Base-by-base conservation (phyloP, 805 yeast genomes). In the Kurtzmaniella fragi region DNA sequence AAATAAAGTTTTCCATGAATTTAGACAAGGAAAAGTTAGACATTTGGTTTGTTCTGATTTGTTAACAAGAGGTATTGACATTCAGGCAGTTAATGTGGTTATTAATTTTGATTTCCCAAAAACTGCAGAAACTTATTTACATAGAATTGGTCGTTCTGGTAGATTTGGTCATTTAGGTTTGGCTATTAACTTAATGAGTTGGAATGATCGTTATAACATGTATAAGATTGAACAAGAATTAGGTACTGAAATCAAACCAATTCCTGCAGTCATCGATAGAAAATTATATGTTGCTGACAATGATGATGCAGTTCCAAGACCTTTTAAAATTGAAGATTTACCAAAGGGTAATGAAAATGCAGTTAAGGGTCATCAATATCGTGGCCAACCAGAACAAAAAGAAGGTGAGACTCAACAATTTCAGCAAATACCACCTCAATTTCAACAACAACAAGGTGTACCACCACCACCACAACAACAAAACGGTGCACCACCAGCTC, bases 71-170 rank as follows among this genome's bases (percentile, higher is more conserved):
- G 98, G 99, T 77, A 93, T 93, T 55, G 99, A 93, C 74, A 91
- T 93, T 54, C 98, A 93, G 67, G 98, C 98, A 5, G 99, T 93
- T 48, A 93, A 93, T 59, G 98, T 93, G 34, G 99, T 93, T 36
- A 86, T 93, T 55, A 93, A 93, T 70, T 93, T 93, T 61, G 99
- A 93, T 64, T 93, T 93, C 83, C 99, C 99, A 45, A 91, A 91
- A 64, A 88, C 84, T 39, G 97, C 98, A 6, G 99, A 93, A 64
- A 93, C 98, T 31, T 93, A 93, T 61, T 76, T 93, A 53, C 99
- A 93, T 70, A 85, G 98, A 76, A 93, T 91, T 53, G 98, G 98
- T 75, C 88, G 99, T 73, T 89, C 97, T 6, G 98, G 99, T 51
- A 86, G 99, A 74, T 93, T 87, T 57, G 99, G 99, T 49, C 99